Evolutionary conservation across 805 yeast genomes (phyloP).

Genomic region (Teunomyces funiuensis): DNA sequence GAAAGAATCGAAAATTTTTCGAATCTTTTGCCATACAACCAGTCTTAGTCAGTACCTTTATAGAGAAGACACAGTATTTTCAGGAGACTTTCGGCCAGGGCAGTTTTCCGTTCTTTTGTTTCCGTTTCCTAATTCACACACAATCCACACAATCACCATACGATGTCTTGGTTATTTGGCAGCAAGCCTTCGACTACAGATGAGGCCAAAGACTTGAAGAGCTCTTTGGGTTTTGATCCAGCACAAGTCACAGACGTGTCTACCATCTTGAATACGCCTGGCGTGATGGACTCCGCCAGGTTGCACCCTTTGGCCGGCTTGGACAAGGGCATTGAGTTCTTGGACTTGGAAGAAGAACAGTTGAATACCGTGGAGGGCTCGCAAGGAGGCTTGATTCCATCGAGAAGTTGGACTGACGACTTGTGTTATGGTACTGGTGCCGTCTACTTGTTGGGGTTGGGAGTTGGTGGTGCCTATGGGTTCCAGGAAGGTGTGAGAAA

Average conservation of each 20-base stretch:
- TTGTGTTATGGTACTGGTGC: slow-evolving; percentile 97
- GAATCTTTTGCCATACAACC: slow-evolving; percentile 4
- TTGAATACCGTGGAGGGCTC: slow-evolving; percentile 79
- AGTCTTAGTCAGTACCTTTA: neutral
- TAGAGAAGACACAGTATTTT: neutral
- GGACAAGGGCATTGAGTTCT: slow-evolving; percentile 83
- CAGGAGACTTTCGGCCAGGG: neutral
- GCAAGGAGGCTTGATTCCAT: slow-evolving; percentile 88
- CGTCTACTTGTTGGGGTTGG: slow-evolving; percentile 82
- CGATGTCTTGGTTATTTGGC: slow-evolving; percentile 55
- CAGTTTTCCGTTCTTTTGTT: neutral
- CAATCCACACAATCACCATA: neutral
- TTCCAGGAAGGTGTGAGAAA: slow-evolving; percentile 79
- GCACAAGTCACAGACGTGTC: slow-evolving; percentile 62
- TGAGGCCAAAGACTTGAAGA: slow-evolving; percentile 24
- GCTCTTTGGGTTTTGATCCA: slow-evolving; percentile 63
- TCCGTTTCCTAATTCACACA: slow-evolving; percentile 1
- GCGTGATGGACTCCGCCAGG: slow-evolving; percentile 64
- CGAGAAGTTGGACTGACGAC: slow-evolving; percentile 98
- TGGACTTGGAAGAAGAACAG: slow-evolving; percentile 82
- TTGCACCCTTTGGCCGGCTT: slow-evolving; percentile 92
- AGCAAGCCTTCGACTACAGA: slow-evolving; percentile 27
- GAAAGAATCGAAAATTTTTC: slow-evolving; percentile 5
- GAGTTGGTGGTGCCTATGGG: slow-evolving; percentile 88
- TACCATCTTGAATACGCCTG: slow-evolving; percentile 58